Percentiles rank a stretch among this genome's conserved stretches.
Conservation (phyloP, 148 eudicot genomes). For the Arctostaphylos glauca region DNA sequence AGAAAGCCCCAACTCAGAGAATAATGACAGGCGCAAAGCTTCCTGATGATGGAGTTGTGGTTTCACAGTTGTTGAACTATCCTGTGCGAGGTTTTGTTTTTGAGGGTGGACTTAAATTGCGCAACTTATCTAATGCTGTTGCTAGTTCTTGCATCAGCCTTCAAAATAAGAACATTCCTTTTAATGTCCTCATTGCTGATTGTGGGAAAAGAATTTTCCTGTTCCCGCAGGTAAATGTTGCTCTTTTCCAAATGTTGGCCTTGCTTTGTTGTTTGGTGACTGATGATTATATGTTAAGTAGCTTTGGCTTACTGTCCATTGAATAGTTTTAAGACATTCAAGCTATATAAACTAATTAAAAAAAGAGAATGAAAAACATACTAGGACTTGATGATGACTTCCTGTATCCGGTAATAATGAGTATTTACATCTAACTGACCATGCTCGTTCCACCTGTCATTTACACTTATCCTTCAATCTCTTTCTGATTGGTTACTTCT, state of each 20-base stretch:
- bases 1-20: constrained; percentile 53
- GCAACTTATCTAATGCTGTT: constrained; percentile 55
- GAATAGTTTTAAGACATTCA: neutral
- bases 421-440: neutral
- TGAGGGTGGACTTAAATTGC: constrained; percentile 65
- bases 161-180: constrained; percentile 65
- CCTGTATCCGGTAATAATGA: neutral
- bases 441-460: neutral
- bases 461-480: neutral
- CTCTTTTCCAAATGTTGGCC: neutral
- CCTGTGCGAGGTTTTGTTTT: constrained; percentile 78
- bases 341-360: neutral
- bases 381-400: neutral
- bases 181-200: constrained; percentile 67
- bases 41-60: constrained; percentile 41
- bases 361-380: neutral
- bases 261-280: neutral
- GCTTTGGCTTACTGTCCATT: neutral
- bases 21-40: constrained; percentile 31
- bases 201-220: constrained; percentile 67
- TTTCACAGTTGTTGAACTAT: constrained; percentile 60
- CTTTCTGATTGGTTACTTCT: neutral
- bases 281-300: neutral
- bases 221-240: constrained; percentile 63
- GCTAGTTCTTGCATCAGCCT: constrained; percentile 67